Evolutionary conservation across 495 filamentous ascomycete genomes (phyloP).

Genomic region (Wilcoxina mikolae): DNA sequence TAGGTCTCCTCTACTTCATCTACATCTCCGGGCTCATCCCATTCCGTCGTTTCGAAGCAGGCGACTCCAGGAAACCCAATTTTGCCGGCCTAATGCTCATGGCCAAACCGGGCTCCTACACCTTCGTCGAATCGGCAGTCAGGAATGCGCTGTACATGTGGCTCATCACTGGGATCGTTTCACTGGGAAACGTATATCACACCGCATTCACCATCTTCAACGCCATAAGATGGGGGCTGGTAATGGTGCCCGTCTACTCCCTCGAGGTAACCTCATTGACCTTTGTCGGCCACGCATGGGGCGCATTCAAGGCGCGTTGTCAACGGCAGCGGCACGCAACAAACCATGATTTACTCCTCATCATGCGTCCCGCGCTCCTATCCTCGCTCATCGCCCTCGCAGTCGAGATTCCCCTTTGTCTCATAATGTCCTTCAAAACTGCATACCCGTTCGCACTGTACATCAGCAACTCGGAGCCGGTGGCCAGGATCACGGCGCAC

Average conservation of each 20-base stretch:
- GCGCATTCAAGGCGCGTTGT: constrained; percentile 36
- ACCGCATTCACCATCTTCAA: constrained; percentile 66
- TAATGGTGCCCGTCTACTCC: constrained; percentile 60
- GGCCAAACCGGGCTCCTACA: constrained; percentile 40
- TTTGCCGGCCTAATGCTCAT: constrained; percentile 38
- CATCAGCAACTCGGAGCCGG: constrained; percentile 39
- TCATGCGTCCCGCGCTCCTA: constrained; percentile 41
- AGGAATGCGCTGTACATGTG: constrained; percentile 60
- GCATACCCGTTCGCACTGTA: constrained; percentile 45
- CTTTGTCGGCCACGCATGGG: constrained; percentile 58
- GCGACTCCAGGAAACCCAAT: constrained; percentile 26
- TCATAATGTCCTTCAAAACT: constrained; percentile 47
- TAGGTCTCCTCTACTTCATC: constrained; percentile 48
- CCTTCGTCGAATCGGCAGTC: constrained; percentile 48
- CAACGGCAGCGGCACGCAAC: neutral
- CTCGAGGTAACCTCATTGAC: constrained; percentile 50
- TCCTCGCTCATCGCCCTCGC: constrained; percentile 38
- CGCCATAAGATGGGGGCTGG: constrained; percentile 62
- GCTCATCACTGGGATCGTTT: constrained; percentile 50
- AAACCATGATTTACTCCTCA: constrained; percentile 14
- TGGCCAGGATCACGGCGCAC: constrained; percentile 45
- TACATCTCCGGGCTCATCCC: constrained; percentile 30
- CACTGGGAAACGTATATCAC: constrained; percentile 47
- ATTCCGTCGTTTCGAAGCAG: constrained; percentile 8
- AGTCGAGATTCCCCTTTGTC: constrained; percentile 48